A percentile compares a stretch with the other conserved stretches of the same genome.
Evolutionary conservation across 257 asterid species (phyloP).

Genomic region (Nicotiana undulata): DNA sequence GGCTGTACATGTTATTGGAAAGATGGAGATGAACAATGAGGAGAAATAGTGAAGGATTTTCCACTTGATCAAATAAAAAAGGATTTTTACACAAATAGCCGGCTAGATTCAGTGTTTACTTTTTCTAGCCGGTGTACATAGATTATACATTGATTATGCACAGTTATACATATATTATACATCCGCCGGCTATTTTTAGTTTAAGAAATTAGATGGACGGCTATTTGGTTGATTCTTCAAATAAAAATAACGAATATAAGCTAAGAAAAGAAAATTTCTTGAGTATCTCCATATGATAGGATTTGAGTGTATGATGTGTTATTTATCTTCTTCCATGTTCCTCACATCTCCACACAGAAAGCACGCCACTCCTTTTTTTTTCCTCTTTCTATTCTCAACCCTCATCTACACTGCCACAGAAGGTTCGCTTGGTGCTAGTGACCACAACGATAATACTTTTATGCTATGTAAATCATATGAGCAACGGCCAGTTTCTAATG

Average conservation of each 20-base stretch:
- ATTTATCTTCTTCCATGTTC: neutral
- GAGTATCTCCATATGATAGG: neutral
- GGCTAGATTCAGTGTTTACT: no score
- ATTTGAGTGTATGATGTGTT: neutral
- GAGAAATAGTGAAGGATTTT: neutral
- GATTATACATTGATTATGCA: no score
- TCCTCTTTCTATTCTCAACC: conserved; percentile 1
- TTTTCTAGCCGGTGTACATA: no score
- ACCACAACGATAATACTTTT: neutral
- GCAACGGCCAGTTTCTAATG: neutral
- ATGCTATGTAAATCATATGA: neutral
- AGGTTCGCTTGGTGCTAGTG: neutral
- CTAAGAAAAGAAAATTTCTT: neutral
- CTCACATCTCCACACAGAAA: neutral
- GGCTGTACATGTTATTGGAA: neutral
- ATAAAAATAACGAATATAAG: neutral
- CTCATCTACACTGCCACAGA: neutral
- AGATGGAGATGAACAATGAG: neutral
- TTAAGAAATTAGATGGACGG: no score
- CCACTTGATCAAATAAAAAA: neutral
- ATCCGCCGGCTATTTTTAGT: no score
- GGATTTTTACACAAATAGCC: no score
- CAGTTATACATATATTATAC: no score
- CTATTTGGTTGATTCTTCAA: neutral
- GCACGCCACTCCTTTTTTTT: neutral